Percentiles rank a stretch among this genome's conserved stretches.
Evolutionary conservation across 1,139 yeast species (phyloP).

Genomic region (Debaryomyces coudertii): DNA sequence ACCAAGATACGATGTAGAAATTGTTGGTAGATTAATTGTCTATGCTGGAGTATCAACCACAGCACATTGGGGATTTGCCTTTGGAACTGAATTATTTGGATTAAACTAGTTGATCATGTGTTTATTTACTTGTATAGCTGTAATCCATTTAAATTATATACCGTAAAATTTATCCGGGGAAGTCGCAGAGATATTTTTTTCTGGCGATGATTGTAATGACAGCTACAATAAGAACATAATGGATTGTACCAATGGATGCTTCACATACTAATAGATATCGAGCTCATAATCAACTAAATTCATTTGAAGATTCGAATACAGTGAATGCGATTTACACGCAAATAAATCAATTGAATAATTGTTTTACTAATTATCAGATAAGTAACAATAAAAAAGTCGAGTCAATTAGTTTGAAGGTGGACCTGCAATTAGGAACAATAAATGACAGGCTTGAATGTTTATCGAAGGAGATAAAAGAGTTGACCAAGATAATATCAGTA

Average conservation of each 20-base stretch:
- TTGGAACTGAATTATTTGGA: conserved; percentile 14
- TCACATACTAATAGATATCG: neutral
- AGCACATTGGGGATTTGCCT: conserved; percentile 50
- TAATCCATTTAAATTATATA: neutral
- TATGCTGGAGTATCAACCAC: conserved; percentile 70
- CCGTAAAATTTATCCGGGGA: conserved; percentile 5
- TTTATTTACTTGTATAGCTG: neutral
- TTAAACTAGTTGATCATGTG: neutral
- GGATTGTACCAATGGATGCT: neutral
- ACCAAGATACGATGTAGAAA: conserved; percentile 71
- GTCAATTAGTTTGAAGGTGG: conserved; percentile 29
- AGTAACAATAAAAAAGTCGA: conserved; percentile 27
- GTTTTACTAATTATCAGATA: conserved; percentile 23
- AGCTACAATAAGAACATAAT: neutral
- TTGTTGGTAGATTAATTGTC: conserved; percentile 69
- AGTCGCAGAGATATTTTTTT: conserved; percentile 2
- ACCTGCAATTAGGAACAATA: conserved; percentile 19
- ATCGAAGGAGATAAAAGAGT: conserved; percentile 12
- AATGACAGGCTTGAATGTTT: conserved; percentile 26
- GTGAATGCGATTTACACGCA: conserved; percentile 17
- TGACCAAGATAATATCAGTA: neutral
- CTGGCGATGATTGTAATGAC: neutral
- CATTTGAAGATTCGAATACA: conserved; percentile 2
- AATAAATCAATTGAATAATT: conserved; percentile 20
- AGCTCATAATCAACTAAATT: neutral